Evolutionary conservation across 164 flowering plant species (phyloP), one percentile per base, ranked within the genome.

Genomic region (Magnolia changhungtana): DNA sequence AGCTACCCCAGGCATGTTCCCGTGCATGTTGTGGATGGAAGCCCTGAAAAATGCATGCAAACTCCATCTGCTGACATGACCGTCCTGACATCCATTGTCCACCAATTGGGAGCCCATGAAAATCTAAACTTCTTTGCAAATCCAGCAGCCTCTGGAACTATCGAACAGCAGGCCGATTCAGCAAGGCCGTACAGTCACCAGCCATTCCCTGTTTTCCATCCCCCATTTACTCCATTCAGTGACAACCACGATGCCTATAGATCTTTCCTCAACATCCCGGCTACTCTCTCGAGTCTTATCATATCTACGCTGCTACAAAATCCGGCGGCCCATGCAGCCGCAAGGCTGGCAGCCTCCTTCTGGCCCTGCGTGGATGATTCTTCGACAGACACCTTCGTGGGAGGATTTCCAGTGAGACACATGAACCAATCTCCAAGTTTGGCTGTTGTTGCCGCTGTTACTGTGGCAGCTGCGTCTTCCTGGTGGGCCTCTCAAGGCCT

Each of bases 401-500:
- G 86, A 73, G 87, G 87, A 65, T 86, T 82, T 81, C 81, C 82
- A 50, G 29, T 78, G 14, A 77, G 81, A 64, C 88, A 77, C 37
- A 70, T 78, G 67, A 83, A 69, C 73, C 64, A 85, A 52, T 63
- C 87, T 76, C 93, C 96, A 61, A 89, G 89, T 82, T 81, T 89
- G 83, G 88, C 90, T 24, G 93, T 91, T 66, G 77, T 95, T 75
- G 95, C 93, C 74, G 97, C 92, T 29, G 92, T 96, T 37, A 96
- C 98, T 23, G 93, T 93, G 51, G 92, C 98, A n/a, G 97, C 99
- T 75, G 98, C 99, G 75, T 85, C 96, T 66, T 98, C 99, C 75
- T 93, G 99, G 99, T 96, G 99, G 99, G 92, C 97, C 58, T 84
- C 99, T 72, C 90, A 94, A 78, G 99, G 98, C 29, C 68, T 92